Evolutionary conservation across 2,329 filamentous ascomycete species (phyloP).

Genomic region (Rhynchosporium graminicola): DNA sequence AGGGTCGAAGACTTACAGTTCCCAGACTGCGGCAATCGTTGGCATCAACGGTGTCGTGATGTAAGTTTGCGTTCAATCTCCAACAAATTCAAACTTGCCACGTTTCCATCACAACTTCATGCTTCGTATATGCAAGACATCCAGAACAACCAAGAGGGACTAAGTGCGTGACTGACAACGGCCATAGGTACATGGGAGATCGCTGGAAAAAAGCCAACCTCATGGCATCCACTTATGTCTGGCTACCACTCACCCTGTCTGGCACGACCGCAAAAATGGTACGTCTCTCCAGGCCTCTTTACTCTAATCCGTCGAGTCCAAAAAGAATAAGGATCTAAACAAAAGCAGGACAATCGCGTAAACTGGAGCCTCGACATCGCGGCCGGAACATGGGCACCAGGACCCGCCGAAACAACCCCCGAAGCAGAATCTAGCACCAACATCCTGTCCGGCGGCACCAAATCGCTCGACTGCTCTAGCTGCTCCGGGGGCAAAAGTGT

Average conservation of each 20-base stretch:
- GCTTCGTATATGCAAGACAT: too few relatives aligned
- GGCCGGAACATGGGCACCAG: constrained; percentile 47
- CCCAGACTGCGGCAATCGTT: constrained; percentile 62
- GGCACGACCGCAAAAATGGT: constrained; percentile 53
- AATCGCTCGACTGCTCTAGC: constrained; percentile 48
- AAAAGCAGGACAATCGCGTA: constrained; percentile 47
- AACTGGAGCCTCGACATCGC: constrained; percentile 54
- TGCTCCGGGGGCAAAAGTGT: constrained; percentile 53
- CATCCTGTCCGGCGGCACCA: constrained; percentile 49
- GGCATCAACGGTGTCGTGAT: constrained; percentile 42
- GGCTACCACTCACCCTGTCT: constrained; percentile 59
- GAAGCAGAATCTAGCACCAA: constrained; percentile 52
- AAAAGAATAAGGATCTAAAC: background rate
- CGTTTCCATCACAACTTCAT: too few relatives aligned
- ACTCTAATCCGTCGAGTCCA: too few relatives aligned
- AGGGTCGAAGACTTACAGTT: constrained; percentile 58
- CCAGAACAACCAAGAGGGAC: background rate
- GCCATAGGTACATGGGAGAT: constrained; percentile 63
- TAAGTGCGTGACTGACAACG: background rate
- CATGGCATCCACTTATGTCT: constrained; percentile 62
- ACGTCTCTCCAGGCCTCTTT: constrained; percentile 4
- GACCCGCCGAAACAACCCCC: constrained; percentile 48
- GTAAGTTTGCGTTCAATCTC: constrained; percentile 20
- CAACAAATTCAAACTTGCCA: too few relatives aligned
- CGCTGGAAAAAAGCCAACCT: constrained; percentile 64